phyloP scores from a whole-genome alignment of 805 yeast genomes.

The Saturnispora kantuleensis region DNA sequence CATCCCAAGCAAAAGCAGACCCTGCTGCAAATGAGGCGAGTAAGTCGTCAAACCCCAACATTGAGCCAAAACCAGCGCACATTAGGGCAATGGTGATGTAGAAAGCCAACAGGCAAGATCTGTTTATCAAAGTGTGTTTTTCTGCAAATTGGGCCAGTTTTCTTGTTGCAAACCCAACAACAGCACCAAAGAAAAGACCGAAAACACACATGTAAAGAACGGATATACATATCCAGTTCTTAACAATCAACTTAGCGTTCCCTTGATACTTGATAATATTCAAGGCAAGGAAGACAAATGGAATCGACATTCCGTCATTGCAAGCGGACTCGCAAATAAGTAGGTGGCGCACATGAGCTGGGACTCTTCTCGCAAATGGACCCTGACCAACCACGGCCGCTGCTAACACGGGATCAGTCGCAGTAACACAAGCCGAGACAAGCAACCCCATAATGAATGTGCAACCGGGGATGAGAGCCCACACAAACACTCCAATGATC shows the following conservation, averaged over 20 bases:
- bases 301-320: slow-evolving; percentile 63
- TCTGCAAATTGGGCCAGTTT: slow-evolving; percentile 42
- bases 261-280: slow-evolving; percentile 42
- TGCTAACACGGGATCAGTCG: slow-evolving; percentile 66
- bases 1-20: slow-evolving; percentile 61
- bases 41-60: slow-evolving; percentile 63
- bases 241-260: slow-evolving; percentile 38
- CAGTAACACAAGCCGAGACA: slow-evolving; percentile 63
- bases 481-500: slow-evolving; percentile 48
- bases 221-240: slow-evolving; percentile 50
- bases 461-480: slow-evolving; percentile 49
- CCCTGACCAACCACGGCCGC: slow-evolving; percentile 66
- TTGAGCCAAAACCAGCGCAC: slow-evolving; percentile 50
- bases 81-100: slow-evolving; percentile 42
- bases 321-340: slow-evolving; percentile 66
- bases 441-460: slow-evolving; percentile 44
- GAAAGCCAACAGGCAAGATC: slow-evolving; percentile 45
- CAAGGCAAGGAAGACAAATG: slow-evolving; percentile 53
- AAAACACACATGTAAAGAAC: slow-evolving; percentile 51
- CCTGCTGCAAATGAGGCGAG: slow-evolving; percentile 66
- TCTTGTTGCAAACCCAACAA: slow-evolving; percentile 40
- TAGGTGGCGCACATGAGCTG: slow-evolving; percentile 46
- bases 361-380: slow-evolving; percentile 53
- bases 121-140: slow-evolving; percentile 40
- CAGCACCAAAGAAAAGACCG: slow-evolving; percentile 41